phyloP scores from a whole-genome alignment of 2,329 filamentous ascomycete genomes.

The Dothidotthia symphoricarpi region DNA sequence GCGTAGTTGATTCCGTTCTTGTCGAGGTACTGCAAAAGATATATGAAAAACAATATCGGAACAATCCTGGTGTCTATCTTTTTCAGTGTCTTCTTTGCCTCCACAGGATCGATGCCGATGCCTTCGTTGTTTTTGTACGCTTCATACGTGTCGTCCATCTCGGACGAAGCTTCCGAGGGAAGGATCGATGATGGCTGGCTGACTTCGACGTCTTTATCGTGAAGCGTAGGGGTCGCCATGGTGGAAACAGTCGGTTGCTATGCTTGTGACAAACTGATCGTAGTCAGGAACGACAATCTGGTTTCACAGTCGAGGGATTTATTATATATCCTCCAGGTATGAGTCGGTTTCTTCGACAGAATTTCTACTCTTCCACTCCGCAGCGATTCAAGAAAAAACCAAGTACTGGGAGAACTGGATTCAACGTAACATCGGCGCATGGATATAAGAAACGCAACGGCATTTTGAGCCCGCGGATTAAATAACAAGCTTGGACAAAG shows the following conservation, averaged over 20 bases:
- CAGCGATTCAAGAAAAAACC: not conserved
- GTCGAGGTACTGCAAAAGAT: conserved; percentile 45
- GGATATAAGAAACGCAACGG: conserved; percentile 3
- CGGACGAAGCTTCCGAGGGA: conserved; percentile 22
- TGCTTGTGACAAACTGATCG: not conserved
- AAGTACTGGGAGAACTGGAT: not conserved
- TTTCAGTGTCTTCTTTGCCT: conserved; percentile 30
- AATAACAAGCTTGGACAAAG: conserved; percentile 10
- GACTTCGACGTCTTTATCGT: conserved; percentile 17
- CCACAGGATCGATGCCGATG: conserved; percentile 17
- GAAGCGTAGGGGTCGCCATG: conserved; percentile 11
- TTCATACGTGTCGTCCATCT: conserved; percentile 35
- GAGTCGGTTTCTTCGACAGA: too few relatives aligned
- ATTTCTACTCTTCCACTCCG: too few relatives aligned
- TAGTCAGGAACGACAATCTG: not conserved
- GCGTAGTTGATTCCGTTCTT: conserved; percentile 54
- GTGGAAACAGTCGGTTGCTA: not conserved
- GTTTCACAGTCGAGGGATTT: not conserved
- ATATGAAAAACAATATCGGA: conserved; percentile 35
- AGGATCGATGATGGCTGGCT: conserved; percentile 16
- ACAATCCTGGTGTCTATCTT: conserved; percentile 34
- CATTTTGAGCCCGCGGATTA: not conserved
- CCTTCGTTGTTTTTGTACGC: conserved; percentile 30
- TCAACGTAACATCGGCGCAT: conserved; percentile 2
- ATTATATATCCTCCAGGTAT: not conserved